A percentile compares a stretch with the other conserved stretches of the same genome.
Evolutionary conservation across 345 rosid genomes (phyloP).

Genomic region (Dovyalis caffra): DNA sequence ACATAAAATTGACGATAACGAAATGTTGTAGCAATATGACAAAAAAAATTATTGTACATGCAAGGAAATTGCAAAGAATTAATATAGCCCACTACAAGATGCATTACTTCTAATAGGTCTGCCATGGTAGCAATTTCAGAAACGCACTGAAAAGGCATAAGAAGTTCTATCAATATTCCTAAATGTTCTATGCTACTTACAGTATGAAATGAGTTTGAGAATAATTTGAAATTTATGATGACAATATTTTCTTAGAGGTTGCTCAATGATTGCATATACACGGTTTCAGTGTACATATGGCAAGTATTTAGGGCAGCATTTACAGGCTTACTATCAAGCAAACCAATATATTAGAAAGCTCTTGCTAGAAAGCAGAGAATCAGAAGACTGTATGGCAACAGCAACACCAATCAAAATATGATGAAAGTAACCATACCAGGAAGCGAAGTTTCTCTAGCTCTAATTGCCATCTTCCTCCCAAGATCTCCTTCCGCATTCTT

Average conservation of each 20-base stretch:
- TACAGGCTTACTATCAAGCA: neutral
- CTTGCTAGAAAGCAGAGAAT: neutral
- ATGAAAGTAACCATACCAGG: conserved; percentile 48
- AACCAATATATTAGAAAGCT: neutral
- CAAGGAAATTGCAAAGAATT: neutral
- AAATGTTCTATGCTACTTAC: neutral
- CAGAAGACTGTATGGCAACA: neutral
- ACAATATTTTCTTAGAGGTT: neutral
- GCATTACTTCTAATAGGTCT: neutral
- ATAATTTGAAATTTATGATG: neutral
- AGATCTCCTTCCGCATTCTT: conserved; percentile 80
- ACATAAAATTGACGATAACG: neutral
- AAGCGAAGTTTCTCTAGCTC: conserved; percentile 76
- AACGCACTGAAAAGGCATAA: neutral
- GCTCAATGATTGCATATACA: neutral
- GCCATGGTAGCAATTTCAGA: neutral
- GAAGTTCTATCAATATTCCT: neutral
- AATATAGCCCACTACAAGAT: neutral
- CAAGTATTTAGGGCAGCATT: neutral
- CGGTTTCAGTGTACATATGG: neutral
- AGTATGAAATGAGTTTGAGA: neutral
- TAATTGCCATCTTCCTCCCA: conserved; percentile 83
- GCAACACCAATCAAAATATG: conserved; percentile 5
- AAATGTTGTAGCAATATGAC: neutral
- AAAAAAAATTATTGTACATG: neutral